Conservation (phyloP, 1,139 yeast species). For the Debaryomyces fabryi region DNA sequence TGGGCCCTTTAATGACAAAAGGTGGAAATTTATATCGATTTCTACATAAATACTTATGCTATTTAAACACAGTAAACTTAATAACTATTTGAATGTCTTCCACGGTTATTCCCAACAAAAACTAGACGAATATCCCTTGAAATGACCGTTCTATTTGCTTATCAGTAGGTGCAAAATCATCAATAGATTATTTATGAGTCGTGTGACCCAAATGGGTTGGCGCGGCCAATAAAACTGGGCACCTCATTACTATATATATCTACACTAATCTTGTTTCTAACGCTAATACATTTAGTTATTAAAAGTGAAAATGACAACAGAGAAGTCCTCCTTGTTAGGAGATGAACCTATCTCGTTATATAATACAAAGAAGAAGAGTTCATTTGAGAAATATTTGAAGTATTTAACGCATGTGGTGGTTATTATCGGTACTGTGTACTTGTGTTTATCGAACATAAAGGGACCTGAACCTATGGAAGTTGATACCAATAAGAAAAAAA, state of each 20-base stretch:
- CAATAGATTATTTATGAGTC: not conserved
- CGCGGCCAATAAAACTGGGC: not conserved
- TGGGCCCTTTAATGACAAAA: not conserved
- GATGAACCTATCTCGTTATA: slow-evolving; percentile 3
- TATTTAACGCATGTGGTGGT: slow-evolving; percentile 1
- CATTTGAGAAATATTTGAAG: slow-evolving; percentile 1
- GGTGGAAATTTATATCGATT: not conserved
- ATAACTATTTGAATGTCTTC: not conserved
- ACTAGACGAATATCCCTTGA: not conserved
- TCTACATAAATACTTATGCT: not conserved
- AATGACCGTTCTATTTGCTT: not conserved
- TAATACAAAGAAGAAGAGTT: slow-evolving; percentile 6
- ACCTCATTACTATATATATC: not conserved
- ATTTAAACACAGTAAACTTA: not conserved
- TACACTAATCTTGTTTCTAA: not conserved
- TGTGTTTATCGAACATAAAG: not conserved
- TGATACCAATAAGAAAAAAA: slow-evolving; percentile 37
- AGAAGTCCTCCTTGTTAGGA: slow-evolving; percentile 7
- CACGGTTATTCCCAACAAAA: not conserved
- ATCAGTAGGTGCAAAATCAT: slow-evolving; percentile 1
- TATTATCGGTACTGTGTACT: slow-evolving; percentile 1
- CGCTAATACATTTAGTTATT: not conserved
- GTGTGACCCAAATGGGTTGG: not conserved
- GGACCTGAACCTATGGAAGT: not conserved
- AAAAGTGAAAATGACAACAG: slow-evolving; percentile 3